phyloP scores from a whole-genome alignment of 208 protist genomes.

The Strigomonas galati region DNA sequence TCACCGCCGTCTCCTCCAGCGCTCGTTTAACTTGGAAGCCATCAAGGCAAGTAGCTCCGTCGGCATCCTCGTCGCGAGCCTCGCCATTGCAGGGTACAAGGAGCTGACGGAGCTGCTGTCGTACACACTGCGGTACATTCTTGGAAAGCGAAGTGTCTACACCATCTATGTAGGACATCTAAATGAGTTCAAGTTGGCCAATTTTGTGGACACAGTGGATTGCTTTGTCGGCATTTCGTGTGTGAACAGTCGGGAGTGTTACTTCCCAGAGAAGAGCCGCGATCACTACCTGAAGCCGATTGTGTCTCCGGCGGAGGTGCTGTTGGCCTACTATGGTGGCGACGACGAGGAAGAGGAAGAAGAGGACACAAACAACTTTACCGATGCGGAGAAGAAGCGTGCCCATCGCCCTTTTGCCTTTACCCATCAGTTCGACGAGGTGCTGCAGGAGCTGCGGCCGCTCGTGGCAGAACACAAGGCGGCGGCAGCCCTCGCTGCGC shows the following conservation, averaged over 20 bases:
- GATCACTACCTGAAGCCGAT: conserved; percentile 85
- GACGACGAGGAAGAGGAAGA: conserved; percentile 13
- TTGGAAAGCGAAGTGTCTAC: conserved; percentile 71
- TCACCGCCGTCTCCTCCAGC: conserved; percentile 60
- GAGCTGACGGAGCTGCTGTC: conserved; percentile 72
- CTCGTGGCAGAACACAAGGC: background rate
- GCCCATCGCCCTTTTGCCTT: background rate
- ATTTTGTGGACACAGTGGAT: conserved; percentile 89
- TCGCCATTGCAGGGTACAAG: conserved; percentile 80
- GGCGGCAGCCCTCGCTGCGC: background rate
- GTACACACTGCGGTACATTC: conserved; percentile 47
- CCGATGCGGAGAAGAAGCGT: background rate
- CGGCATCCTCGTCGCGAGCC: conserved; percentile 82
- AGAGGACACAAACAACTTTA: background rate
- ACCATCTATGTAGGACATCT: conserved; percentile 90
- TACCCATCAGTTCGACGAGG: background rate
- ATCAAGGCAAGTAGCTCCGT: conserved; percentile 72
- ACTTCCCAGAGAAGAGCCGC: conserved; percentile 61
- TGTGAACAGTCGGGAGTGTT: conserved; percentile 68
- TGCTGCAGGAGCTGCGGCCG: background rate
- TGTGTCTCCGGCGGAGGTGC: conserved; percentile 84
- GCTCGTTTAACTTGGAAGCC: conserved; percentile 78
- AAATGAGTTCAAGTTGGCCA: conserved; percentile 91
- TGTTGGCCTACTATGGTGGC: conserved; percentile 46
- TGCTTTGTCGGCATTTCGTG: conserved; percentile 86